Conservation (phyloP, 2,329 filamentous ascomycete genomes). For the Venturia pyrina region DNA sequence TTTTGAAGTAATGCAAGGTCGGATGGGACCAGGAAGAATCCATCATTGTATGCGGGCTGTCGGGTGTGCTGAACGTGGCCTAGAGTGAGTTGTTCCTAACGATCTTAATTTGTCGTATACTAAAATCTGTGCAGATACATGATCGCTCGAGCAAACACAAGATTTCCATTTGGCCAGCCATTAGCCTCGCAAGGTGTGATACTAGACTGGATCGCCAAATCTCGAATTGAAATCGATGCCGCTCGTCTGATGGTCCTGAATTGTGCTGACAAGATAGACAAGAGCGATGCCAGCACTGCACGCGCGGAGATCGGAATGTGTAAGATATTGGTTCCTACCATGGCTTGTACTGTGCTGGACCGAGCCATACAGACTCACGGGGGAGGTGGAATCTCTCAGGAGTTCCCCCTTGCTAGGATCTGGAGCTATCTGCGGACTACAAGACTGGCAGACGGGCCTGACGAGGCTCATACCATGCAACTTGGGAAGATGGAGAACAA, state of each 20-base stretch:
- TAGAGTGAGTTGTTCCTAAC: not conserved
- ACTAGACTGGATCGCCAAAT: slow-evolving; percentile 87
- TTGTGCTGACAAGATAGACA: slow-evolving; percentile 90
- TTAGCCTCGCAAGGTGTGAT: slow-evolving; percentile 87
- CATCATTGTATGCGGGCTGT: slow-evolving; percentile 97
- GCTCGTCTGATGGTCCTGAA: slow-evolving; percentile 85
- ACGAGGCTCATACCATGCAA: slow-evolving; percentile 74
- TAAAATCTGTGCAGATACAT: slow-evolving; percentile 57
- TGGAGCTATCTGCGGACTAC: slow-evolving; percentile 75
- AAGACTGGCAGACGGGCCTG: slow-evolving; percentile 82
- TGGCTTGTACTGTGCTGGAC: slow-evolving; percentile 79
- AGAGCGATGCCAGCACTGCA: slow-evolving; percentile 75
- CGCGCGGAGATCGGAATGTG: slow-evolving; percentile 91
- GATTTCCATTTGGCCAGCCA: slow-evolving; percentile 77
- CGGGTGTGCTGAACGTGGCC: slow-evolving; percentile 41
- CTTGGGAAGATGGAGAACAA: slow-evolving; percentile 73
- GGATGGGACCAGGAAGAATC: slow-evolving; percentile 89
- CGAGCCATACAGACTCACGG: slow-evolving; percentile 89
- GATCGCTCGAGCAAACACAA: slow-evolving; percentile 88
- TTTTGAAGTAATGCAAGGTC: slow-evolving; percentile 97
- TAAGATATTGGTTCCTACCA: slow-evolving; percentile 84
- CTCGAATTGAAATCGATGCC: slow-evolving; percentile 86
- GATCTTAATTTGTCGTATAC: no score
- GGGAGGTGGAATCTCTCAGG: slow-evolving; percentile 82
- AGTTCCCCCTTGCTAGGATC: slow-evolving; percentile 72